These are phyloP conservation scores for Tulasnella calospora DNA, from an alignment of 768 basidiomycete genomes.

Conservation along the genomic window DNA sequence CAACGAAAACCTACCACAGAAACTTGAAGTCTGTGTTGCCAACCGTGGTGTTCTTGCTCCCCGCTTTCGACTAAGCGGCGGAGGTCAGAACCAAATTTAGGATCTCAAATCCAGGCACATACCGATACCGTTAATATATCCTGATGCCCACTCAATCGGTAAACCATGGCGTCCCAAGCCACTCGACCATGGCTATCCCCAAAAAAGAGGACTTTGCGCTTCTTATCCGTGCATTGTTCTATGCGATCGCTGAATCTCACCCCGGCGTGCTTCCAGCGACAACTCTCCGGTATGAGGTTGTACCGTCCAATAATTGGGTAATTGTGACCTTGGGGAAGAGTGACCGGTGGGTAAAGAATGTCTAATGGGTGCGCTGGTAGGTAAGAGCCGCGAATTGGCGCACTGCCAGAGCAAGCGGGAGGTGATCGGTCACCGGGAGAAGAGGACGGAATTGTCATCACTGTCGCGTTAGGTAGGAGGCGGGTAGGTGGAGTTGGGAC, in stretches of 20 bases:
- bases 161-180: background rate
- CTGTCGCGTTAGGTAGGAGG: background rate
- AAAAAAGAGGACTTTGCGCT: background rate
- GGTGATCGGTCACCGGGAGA: background rate
- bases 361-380: slow-evolving; percentile 7
- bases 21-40: background rate
- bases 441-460: background rate
- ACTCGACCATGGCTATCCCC: slow-evolving; percentile 18
- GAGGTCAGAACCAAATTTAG: background rate
- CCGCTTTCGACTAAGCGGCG: background rate
- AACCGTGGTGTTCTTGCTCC: background rate
- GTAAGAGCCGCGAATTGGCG: background rate
- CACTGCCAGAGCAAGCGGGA: background rate
- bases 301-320: slow-evolving; percentile 1
- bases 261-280: slow-evolving; percentile 4
- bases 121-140: background rate
- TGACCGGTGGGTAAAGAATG: background rate
- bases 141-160: slow-evolving; percentile 1
- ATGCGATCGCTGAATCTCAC: background rate
- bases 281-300: background rate
- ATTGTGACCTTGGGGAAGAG: background rate
- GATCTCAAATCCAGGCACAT: background rate
- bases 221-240: background rate
- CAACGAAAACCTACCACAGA: background rate
- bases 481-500: background rate